These are phyloP conservation scores for Xylaria arbuscula DNA, from an alignment of 2,329 filamentous ascomycete species.

Conservation along the genomic window DNA sequence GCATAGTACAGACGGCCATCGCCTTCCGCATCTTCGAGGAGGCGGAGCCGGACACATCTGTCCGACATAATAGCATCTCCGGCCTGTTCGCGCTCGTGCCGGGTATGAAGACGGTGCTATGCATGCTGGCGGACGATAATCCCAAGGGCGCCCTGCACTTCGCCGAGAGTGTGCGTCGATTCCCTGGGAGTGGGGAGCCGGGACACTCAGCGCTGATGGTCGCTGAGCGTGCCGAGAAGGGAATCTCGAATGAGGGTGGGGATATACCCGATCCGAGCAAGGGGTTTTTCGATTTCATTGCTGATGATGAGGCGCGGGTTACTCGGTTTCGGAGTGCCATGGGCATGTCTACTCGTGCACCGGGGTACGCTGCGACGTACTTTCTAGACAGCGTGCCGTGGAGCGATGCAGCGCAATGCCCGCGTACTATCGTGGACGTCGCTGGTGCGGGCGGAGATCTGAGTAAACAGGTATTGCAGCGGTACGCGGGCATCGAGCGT, in stretches of 20 bases:
- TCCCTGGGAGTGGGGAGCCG: slow-evolving; percentile 44
- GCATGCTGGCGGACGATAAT: slow-evolving; percentile 42
- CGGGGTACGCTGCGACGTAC: slow-evolving; percentile 38
- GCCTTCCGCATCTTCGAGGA: slow-evolving; percentile 47
- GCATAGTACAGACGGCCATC: slow-evolving; percentile 43
- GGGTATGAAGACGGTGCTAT: slow-evolving; percentile 37
- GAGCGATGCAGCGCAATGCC: slow-evolving; percentile 38
- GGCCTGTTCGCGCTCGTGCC: slow-evolving; percentile 31
- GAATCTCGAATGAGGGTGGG: slow-evolving; percentile 29
- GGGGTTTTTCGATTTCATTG: slow-evolving; percentile 44
- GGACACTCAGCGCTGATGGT: slow-evolving; percentile 43
- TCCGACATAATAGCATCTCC: slow-evolving; percentile 45
- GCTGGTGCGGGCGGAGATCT: slow-evolving; percentile 46
- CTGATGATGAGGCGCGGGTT: slow-evolving; percentile 41
- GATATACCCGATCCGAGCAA: slow-evolving; percentile 38
- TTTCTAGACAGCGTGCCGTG: slow-evolving; percentile 46
- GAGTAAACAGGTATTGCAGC: slow-evolving; percentile 39
- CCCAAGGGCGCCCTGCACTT: slow-evolving; percentile 33
- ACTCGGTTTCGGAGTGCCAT: slow-evolving; percentile 45
- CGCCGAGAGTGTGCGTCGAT: slow-evolving; percentile 41
- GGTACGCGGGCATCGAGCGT: slow-evolving; percentile 37
- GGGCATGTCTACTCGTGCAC: slow-evolving; percentile 40
- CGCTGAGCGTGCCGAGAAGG: slow-evolving; percentile 31
- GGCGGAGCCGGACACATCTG: slow-evolving; percentile 36
- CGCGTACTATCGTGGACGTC: slow-evolving; percentile 43